These are phyloP conservation scores for Talaromyces sp. DNA, from an alignment of 2,329 filamentous ascomycete species.

Conservation along the genomic window DNA sequence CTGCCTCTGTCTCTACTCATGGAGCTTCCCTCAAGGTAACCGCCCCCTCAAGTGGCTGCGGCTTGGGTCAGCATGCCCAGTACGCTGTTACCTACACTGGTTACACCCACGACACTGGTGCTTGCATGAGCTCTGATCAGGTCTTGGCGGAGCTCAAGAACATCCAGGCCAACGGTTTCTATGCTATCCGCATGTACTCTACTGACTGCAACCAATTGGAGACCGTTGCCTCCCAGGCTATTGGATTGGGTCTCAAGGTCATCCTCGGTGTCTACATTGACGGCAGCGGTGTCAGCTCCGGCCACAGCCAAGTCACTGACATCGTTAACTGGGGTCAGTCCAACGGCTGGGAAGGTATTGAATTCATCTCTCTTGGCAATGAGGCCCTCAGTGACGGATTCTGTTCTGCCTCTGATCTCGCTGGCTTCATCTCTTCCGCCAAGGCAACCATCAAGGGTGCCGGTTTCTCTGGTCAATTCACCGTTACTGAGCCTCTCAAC, in stretches of 20 bases:
- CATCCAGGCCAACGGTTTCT: slow-evolving; percentile 64
- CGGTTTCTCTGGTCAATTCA: slow-evolving; percentile 69
- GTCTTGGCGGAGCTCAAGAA: slow-evolving; percentile 57
- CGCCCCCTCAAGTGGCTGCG: slow-evolving; percentile 23
- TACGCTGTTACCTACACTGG: slow-evolving; percentile 79
- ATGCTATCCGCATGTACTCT: slow-evolving; percentile 74
- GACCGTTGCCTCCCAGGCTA: slow-evolving; percentile 66
- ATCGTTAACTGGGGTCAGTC: slow-evolving; percentile 64
- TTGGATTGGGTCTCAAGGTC: slow-evolving; percentile 64
- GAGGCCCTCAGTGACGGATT: slow-evolving; percentile 76
- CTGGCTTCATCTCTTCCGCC: slow-evolving; percentile 62
- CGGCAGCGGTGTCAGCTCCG: slow-evolving; percentile 53
- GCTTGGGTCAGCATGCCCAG: slow-evolving; percentile 38
- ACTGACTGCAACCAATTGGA: slow-evolving; percentile 82
- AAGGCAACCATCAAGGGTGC: slow-evolving; percentile 57
- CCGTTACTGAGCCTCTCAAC: slow-evolving; percentile 80
- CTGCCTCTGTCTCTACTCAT: slow-evolving; percentile 19
- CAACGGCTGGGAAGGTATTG: slow-evolving; percentile 61
- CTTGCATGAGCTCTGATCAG: slow-evolving; percentile 60
- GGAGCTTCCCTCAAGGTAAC: too few species aligned
- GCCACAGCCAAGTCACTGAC: slow-evolving; percentile 66
- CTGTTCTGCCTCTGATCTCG: slow-evolving; percentile 61
- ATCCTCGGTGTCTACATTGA: slow-evolving; percentile 87
- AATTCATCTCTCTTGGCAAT: slow-evolving; percentile 83
- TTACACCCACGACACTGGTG: slow-evolving; percentile 50